Conservation (phyloP, 2,329 filamentous ascomycete genomes). For the Fusarium miscanthi region DNA sequence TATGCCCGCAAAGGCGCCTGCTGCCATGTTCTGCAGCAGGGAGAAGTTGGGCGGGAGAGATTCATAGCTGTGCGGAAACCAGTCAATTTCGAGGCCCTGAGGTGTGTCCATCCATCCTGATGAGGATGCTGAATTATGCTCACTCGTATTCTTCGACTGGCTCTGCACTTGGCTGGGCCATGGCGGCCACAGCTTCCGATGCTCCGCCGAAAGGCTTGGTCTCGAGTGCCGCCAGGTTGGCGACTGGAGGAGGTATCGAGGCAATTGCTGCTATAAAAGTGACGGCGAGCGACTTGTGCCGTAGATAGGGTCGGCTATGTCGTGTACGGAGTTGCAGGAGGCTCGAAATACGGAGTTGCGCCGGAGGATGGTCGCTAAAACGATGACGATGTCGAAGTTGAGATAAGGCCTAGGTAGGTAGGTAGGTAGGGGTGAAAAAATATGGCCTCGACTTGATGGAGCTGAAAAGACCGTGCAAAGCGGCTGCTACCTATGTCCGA, state of each 20-base stretch:
- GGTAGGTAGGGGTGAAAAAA: conserved; percentile 22
- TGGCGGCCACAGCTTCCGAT: conserved; percentile 74
- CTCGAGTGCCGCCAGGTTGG: conserved; percentile 73
- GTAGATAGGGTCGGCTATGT: conserved; percentile 12
- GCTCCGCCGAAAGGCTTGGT: conserved; percentile 70
- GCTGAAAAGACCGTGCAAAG: conserved; percentile 25
- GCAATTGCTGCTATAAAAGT: conserved; percentile 30
- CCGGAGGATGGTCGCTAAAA: conserved; percentile 23
- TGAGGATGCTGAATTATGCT: conserved; percentile 42
- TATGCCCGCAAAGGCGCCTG: conserved; percentile 96
- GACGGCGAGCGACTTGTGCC: conserved; percentile 16
- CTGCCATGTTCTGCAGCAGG: conserved; percentile 92
- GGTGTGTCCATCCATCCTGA: not conserved
- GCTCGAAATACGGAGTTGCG: conserved; percentile 10
- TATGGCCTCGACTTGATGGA: conserved; percentile 30
- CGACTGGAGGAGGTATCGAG: conserved; percentile 46
- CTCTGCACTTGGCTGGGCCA: conserved; percentile 75
- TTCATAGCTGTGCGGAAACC: conserved; percentile 75
- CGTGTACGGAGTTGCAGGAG: not conserved
- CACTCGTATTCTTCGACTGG: conserved; percentile 75
- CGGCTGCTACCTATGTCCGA: conserved; percentile 12
- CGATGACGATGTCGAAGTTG: conserved; percentile 33
- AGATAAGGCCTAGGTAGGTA: conserved; percentile 26
- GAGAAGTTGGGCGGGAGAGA: conserved; percentile 94
- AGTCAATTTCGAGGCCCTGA: conserved; percentile 6